Conservation (phyloP, 2,329 filamentous ascomycete species). For the Ascochyta lentis region DNA sequence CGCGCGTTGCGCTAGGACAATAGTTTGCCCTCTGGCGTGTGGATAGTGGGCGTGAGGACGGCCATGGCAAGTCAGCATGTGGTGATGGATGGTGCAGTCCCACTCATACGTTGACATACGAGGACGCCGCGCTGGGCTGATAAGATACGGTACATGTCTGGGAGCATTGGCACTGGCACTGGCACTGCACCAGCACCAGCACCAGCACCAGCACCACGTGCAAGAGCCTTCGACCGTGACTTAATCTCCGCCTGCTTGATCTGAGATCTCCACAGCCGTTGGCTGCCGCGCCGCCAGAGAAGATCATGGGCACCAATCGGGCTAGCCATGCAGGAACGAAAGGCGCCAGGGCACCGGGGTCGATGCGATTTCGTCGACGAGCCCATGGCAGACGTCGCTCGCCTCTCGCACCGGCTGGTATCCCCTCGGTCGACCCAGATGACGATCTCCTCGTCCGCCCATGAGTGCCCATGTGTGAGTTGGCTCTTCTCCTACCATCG, state of each 20-base stretch:
- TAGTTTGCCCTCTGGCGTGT: constrained; percentile 7
- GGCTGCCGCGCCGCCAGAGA: constrained; percentile 22
- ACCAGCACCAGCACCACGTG: no score
- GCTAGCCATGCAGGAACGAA: constrained; percentile 36
- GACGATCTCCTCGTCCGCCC: constrained; percentile 39
- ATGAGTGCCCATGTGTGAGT: constrained; percentile 49
- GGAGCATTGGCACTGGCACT: not conserved
- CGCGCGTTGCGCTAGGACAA: constrained; percentile 11
- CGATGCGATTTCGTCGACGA: constrained; percentile 22
- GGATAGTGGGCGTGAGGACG: not conserved
- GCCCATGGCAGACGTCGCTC: constrained; percentile 24
- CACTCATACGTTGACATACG: not conserved
- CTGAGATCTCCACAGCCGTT: constrained; percentile 24
- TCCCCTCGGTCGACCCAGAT: constrained; percentile 28
- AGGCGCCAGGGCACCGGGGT: constrained; percentile 27
- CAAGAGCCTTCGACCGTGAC: not conserved
- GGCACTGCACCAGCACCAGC: no score
- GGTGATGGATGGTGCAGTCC: not conserved
- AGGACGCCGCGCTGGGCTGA: constrained; percentile 1
- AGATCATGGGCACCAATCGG: constrained; percentile 33
- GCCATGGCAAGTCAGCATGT: not conserved
- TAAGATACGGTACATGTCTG: not conserved
- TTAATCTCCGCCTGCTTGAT: constrained; percentile 28
- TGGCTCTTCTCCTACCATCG: constrained; percentile 20
- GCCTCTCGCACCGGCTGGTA: constrained; percentile 16